phyloP scores from a whole-genome alignment of 2,329 filamentous ascomycete genomes.

The Monosporascus cannonballus region DNA sequence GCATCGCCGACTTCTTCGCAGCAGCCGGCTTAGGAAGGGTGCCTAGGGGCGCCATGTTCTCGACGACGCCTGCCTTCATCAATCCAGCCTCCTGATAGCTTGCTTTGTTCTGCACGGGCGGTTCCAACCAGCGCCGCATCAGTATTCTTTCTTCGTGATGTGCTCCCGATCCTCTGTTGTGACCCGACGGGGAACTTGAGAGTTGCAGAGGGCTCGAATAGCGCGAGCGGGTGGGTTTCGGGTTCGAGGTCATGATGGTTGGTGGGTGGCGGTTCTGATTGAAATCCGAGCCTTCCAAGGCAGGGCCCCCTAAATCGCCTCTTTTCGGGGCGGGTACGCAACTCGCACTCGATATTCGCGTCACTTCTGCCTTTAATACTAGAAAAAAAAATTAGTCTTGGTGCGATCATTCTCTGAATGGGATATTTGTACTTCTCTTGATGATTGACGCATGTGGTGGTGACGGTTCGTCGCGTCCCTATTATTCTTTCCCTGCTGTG shows the following conservation, averaged over 20 bases:
- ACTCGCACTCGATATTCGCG: too few species aligned
- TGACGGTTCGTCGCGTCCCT: constrained; percentile 8
- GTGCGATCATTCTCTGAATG: too few species aligned
- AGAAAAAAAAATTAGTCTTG: too few species aligned
- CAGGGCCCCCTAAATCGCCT: too few species aligned
- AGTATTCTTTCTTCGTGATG: constrained; percentile 39
- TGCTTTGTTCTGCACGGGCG: constrained; percentile 52
- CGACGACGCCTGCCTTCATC: constrained; percentile 67
- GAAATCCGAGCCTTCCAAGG: too few species aligned
- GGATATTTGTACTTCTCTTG: too few species aligned
- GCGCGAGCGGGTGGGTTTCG: constrained; percentile 39
- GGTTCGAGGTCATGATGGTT: constrained; percentile 18
- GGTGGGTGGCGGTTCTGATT: too few species aligned
- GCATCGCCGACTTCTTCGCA: constrained; percentile 44
- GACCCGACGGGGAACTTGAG: constrained; percentile 29
- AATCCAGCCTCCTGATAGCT: constrained; percentile 77
- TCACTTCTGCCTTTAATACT: too few species aligned
- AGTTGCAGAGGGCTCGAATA: constrained; percentile 45
- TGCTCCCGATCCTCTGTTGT: constrained; percentile 13
- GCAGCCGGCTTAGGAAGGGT: constrained; percentile 60
- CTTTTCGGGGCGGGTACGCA: too few species aligned
- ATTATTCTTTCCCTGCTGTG: background rate
- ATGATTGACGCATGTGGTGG: constrained; percentile 6
- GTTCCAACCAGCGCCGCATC: constrained; percentile 54
- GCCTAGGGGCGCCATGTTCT: constrained; percentile 79